Base-by-base conservation (phyloP, 2,329 filamentous ascomycete species). In the Ophiocordyceps polyrhachis-furcata region DNA sequence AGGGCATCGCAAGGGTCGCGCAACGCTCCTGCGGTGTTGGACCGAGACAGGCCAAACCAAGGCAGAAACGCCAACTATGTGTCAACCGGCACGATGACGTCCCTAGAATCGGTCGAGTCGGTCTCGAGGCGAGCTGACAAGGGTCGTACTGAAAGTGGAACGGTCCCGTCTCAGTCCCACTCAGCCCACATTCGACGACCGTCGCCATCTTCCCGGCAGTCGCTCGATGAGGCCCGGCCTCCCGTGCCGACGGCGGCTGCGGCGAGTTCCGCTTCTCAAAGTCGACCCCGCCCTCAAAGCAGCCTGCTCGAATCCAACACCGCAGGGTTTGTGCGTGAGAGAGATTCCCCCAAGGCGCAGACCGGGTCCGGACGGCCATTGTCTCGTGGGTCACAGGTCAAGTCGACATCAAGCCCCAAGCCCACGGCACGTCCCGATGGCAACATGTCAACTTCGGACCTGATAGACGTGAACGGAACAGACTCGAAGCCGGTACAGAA, bases 11-110 rank as follows among this genome's bases (percentile, higher is more conserved):
- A 53, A 5, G 52, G 57, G 35, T 54, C 58, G n/a, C 58, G 59
- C 25, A 59, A 59, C 1, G 55, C 57, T 4, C 52, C 57, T 0
- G 47, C 55, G 4, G 46, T 47, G 28, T 50, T 56, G 5, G 51
- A 50, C 11, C 45, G 49, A n/a, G 49, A 48, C 4, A 69, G 67
- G 70, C 44, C 67, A 75, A 53, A 79, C 74, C 55, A 69, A 70
- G 49, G 75, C 76, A n/a, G 35, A 75, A 50, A 49, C 41, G 55
- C 61, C 15, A 58, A 54, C 46, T 66, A 66, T 50, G 62, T 76
- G 25, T 76, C 74, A 14, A 74, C 71, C 51, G 87, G 86, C 13
- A 93, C 86, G 0, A 89, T 91, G 79, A 93, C 87, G 4, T 71
- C 67, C 12, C 73, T 77, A 2, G 66, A 70, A 12, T 65, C 66